Evolutionary conservation across 306 rosid species (phyloP).

Genomic region (Prunus dulcis): DNA sequence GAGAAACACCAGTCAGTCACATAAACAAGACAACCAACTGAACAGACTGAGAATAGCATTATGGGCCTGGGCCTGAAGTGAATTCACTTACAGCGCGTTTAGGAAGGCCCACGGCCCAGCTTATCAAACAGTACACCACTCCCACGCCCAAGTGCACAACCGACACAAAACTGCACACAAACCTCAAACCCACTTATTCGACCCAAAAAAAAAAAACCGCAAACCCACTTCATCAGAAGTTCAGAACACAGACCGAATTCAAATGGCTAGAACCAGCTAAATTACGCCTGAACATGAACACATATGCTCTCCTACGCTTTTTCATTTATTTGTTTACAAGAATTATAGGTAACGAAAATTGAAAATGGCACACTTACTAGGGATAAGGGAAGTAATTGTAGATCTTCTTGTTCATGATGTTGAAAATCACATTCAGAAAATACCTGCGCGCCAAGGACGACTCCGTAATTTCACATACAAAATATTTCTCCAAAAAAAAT

Average conservation of each 20-base stretch:
- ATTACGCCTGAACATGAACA: background rate
- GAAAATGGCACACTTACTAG: conserved; percentile 22
- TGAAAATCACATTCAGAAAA: conserved; percentile 56
- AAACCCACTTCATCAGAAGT: background rate
- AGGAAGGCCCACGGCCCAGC: conserved; percentile 60
- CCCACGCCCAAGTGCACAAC: conserved; percentile 51
- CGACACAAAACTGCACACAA: conserved; percentile 46
- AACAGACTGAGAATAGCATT: background rate
- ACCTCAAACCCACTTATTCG: background rate
- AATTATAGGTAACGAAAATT: background rate
- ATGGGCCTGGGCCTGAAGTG: background rate
- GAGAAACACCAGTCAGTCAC: background rate
- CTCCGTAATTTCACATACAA: background rate
- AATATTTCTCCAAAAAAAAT: background rate
- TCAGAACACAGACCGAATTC: background rate
- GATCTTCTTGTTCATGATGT: conserved; percentile 53
- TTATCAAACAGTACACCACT: conserved; percentile 46
- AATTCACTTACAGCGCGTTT: conserved; percentile 52
- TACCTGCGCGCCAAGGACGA: conserved; percentile 32
- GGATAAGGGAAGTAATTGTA: conserved; percentile 60
- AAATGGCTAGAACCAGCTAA: background rate
- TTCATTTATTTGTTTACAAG: too few species aligned
- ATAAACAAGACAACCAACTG: background rate
- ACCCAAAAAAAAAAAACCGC: too few species aligned
- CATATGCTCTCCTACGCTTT: background rate